Evolutionary conservation across 768 basidiomycete genomes (phyloP), one percentile per base, ranked within the genome.

Genomic region (Tylopilus cervinicoccineus): DNA sequence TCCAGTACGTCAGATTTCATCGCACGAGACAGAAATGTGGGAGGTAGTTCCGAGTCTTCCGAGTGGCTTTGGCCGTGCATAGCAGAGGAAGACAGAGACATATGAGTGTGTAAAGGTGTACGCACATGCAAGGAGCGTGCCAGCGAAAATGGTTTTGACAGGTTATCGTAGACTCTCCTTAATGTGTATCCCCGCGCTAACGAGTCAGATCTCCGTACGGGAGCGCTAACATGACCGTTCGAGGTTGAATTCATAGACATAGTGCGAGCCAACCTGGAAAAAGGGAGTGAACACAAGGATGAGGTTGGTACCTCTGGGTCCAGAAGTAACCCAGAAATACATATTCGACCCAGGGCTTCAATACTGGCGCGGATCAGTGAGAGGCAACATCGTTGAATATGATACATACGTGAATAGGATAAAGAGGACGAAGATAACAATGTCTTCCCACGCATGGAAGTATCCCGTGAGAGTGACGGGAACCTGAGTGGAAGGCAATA

Each of bases 401-500:
- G 10, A 31, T 5, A 55, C 57, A 60, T 70, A 86, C 87, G 92
- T 93, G 76, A 92, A 97, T 57, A 89, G 59, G 50, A 84, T 68
- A 68, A 97, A 97, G 45, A 97, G 70, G 17, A 60, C 77, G 64
- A 97, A 90, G n/a, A 97, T 72, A 17, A 75, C 82, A 59, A 80
- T 85, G 66, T 97, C 94, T 59, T 93, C 91, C 94, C 94, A 97
- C 12, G 68, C 55, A 50, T 85, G 81, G 69, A 97, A 96, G 71
- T 88, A 97, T 8, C 92, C 92, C 41, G 61, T 67, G 19, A 77
- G 70, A 31, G 77, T 74, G 8, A 76, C 65, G 10, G 72, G 63
- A 2, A 64, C 58, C 70, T 67, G 34, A 65, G 61, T n/a, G 69
- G 70, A 31, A n/a, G 78, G 68, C 4, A 86, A 69, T 17, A 79